Base-by-base conservation (phyloP, 177 flowering plant species). In the Vitis hybrid region DNA sequence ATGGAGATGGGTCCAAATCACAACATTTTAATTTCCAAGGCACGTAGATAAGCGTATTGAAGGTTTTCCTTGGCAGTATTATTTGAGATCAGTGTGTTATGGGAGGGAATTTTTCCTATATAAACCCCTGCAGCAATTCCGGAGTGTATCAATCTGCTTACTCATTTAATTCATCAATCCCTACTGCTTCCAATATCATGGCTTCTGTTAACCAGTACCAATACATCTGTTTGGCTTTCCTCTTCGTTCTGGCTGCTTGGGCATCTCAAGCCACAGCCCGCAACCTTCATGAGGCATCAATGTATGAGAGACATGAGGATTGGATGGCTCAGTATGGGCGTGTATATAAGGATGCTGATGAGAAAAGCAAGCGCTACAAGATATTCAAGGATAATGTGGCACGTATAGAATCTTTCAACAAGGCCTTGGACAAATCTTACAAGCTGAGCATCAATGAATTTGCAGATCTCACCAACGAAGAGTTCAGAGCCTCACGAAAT, bases 401-500 rank as follows among this genome's bases (percentile, higher is more conserved):
- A 9, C 52, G 19, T 2, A 78, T 78, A 10, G 75, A 78, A 12
- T 40, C 72, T 13, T 70, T 67, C 45, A 76, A 80, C 40, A 13
- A 10, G 1, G 74, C 63, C 17, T 40, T 17, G 5, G 54, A 65
- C 67, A 69, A 71, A 17, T 45, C 78, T n/a, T 75, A 71, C 76
- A 75, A 60, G 68, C 62, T 78, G 2, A 68, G 65, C 40, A 40
- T 75, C 54, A 78, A 78, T 64, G 62, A 68, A 15, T 78, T 78
- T 67, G 75, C 81, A 8, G 78, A 74, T 30, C 75, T 63, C 10
- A 76, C 73, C 1, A 66, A 64, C 21, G 74, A 75, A 14, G 78
- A 75, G 60, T 64, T 69, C 65, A 56, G 9, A 32, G 58, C 68
- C 52, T 57, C 73, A 21, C 30, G 67, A 51, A 71, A 75, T 23